Percentiles rank a stretch among this genome's conserved stretches.
phyloP scores from a whole-genome alignment of 2,329 filamentous ascomycete genomes.

The Xylariaceae sp. region DNA sequence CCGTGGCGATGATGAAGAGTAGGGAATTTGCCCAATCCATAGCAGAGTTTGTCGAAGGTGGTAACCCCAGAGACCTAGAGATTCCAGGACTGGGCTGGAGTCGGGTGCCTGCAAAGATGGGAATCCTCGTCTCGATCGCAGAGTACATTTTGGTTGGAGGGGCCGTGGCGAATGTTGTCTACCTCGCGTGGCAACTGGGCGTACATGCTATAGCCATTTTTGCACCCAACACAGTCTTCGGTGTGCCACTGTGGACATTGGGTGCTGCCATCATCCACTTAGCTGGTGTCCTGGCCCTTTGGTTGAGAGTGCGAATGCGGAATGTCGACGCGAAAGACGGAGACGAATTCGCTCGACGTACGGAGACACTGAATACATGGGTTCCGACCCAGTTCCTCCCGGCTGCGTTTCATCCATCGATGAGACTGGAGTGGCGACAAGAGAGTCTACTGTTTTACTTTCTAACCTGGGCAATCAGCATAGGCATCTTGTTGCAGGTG shows the following conservation, averaged over 20 bases:
- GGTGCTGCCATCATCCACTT: slow-evolving; percentile 33
- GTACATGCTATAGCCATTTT: slow-evolving; percentile 36
- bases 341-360: neutral
- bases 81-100: slow-evolving; percentile 16
- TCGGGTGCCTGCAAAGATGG: slow-evolving; percentile 3
- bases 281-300: slow-evolving; percentile 22
- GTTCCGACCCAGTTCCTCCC: slow-evolving; percentile 30
- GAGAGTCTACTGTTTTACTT: slow-evolving; percentile 25
- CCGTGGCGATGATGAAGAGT: slow-evolving; percentile 26
- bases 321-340: slow-evolving; percentile 2
- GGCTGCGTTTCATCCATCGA: slow-evolving; percentile 27
- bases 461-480: slow-evolving; percentile 29
- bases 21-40: slow-evolving; percentile 20
- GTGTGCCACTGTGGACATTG: slow-evolving; percentile 36
- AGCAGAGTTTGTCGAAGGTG: slow-evolving; percentile 12
- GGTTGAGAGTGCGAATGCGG: slow-evolving; percentile 24
- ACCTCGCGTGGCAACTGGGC: slow-evolving; percentile 36
- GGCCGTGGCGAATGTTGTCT: slow-evolving; percentile 35
- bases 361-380: slow-evolving; percentile 19
- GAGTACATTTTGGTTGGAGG: slow-evolving; percentile 33
- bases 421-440: slow-evolving; percentile 20
- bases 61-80: slow-evolving; percentile 9
- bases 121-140: slow-evolving; percentile 8
- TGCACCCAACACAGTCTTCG: slow-evolving; percentile 31
- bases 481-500: slow-evolving; percentile 32